These are phyloP conservation scores for Aspergillus hancockii DNA, from an alignment of 495 filamentous ascomycete genomes.

Conservation along the genomic window DNA sequence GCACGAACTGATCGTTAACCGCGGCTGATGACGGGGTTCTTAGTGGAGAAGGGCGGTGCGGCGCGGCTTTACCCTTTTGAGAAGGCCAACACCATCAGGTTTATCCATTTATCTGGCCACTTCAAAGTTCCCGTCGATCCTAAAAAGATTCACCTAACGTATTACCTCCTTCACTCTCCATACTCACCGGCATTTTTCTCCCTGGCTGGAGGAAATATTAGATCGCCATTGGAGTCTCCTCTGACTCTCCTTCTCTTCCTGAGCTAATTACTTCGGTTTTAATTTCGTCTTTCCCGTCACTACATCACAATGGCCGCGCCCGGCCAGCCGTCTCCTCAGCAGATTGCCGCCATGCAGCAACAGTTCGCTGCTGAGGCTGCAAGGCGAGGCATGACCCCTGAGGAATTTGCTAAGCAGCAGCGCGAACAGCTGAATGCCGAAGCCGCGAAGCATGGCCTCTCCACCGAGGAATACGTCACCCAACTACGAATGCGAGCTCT, in stretches of 20 bases:
- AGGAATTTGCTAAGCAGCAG: slow-evolving; percentile 66
- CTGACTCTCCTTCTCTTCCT: neutral
- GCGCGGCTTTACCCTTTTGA: neutral
- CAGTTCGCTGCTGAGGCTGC: slow-evolving; percentile 77
- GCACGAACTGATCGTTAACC: slow-evolving; percentile 29
- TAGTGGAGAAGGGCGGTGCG: slow-evolving; percentile 3
- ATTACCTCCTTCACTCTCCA: neutral
- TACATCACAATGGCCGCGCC: slow-evolving; percentile 46
- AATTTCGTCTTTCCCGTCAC: slow-evolving; percentile 4
- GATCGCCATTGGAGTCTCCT: neutral
- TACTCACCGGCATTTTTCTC: neutral
- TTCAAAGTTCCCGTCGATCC: slow-evolving; percentile 4
- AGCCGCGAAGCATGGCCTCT: slow-evolving; percentile 62
- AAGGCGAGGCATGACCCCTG: slow-evolving; percentile 72
- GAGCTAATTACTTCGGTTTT: neutral
- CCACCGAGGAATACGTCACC: slow-evolving; percentile 63
- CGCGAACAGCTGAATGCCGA: slow-evolving; percentile 60
- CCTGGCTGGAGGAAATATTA: neutral
- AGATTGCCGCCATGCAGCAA: slow-evolving; percentile 80
- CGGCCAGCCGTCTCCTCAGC: slow-evolving; percentile 78
- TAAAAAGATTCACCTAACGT: neutral
- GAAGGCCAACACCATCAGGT: neutral
- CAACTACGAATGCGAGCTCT: slow-evolving; percentile 65
- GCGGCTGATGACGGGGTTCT: neutral
- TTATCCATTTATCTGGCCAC: slow-evolving; percentile 10